Percentiles rank a stretch among this genome's conserved stretches.
Conservation (phyloP, 2,329 filamentous ascomycete species). For the Knufia fluminis region DNA sequence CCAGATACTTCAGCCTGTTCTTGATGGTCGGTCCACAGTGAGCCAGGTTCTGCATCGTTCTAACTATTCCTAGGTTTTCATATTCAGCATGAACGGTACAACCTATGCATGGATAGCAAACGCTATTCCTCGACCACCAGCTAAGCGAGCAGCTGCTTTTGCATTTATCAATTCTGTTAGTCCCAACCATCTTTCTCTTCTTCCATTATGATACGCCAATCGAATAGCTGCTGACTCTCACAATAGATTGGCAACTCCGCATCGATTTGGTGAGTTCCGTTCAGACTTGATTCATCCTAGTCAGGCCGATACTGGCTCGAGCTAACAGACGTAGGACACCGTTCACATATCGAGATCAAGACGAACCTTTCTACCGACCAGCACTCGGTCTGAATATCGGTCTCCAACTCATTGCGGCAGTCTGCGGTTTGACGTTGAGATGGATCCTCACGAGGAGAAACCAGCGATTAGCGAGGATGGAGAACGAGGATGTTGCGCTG, state of each 20-base stretch:
- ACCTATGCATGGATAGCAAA: slow-evolving; percentile 43
- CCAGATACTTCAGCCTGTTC: slow-evolving; percentile 48
- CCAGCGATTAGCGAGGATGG: slow-evolving; percentile 41
- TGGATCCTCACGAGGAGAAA: slow-evolving; percentile 39
- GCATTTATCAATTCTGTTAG: slow-evolving; percentile 43
- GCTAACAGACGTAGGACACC: too few relatives aligned
- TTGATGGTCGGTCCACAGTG: slow-evolving; percentile 42
- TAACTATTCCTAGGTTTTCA: too few relatives aligned
- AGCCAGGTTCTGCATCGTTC: too few relatives aligned
- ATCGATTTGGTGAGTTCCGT: too few relatives aligned
- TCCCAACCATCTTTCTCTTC: too few relatives aligned
- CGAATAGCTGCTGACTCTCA: too few relatives aligned
- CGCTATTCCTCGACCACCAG: slow-evolving; percentile 43
- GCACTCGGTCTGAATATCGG: slow-evolving; percentile 36
- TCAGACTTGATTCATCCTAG: too few relatives aligned
- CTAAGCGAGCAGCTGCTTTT: slow-evolving; percentile 46
- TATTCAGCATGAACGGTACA: slow-evolving; percentile 47
- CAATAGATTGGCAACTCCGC: too few relatives aligned
- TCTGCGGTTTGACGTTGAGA: slow-evolving; percentile 31
- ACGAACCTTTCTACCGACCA: slow-evolving; percentile 31
- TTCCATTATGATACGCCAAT: too few relatives aligned
- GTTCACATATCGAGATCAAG: slow-evolving; percentile 35
- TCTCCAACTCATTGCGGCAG: slow-evolving; percentile 29
- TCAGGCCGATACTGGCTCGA: too few relatives aligned
- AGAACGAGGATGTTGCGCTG: slow-evolving; percentile 39